These are phyloP conservation scores for Centaurea solstitialis DNA, from an alignment of 129 eudicot species.

Conservation along the genomic window DNA sequence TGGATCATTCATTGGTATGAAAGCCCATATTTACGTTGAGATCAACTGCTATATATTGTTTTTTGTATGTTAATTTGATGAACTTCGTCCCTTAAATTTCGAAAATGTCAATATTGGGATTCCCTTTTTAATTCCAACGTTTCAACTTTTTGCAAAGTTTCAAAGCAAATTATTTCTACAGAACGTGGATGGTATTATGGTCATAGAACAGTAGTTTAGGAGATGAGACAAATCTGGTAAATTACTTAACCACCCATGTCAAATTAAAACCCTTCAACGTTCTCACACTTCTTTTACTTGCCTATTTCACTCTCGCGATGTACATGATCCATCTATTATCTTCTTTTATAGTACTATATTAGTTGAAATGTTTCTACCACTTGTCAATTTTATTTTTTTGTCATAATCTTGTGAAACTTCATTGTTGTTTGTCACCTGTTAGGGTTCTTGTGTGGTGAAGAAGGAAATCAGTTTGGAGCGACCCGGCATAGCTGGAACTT, in stretches of 20 bases:
- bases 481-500: constrained; percentile 72
- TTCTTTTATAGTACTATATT: background rate
- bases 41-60: background rate
- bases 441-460: constrained; percentile 75
- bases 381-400: background rate
- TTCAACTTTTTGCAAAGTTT: background rate
- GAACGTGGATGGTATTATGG: background rate
- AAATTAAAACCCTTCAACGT: background rate
- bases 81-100: background rate
- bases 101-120: background rate
- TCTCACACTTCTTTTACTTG: background rate
- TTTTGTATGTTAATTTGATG: background rate
- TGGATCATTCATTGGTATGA: constrained; percentile 62
- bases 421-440: constrained; percentile 13
- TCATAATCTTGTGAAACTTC: background rate
- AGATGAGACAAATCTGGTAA: background rate
- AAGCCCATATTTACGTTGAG: constrained; percentile 5
- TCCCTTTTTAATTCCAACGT: too few species aligned
- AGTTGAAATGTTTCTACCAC: background rate
- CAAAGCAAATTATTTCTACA: background rate
- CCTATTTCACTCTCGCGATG: background rate
- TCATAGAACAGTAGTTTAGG: background rate
- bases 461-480: constrained; percentile 85
- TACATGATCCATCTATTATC: background rate
- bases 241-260: background rate